Conservation (phyloP, 345 rosid species). For the Geranium rotundifolium region DNA sequence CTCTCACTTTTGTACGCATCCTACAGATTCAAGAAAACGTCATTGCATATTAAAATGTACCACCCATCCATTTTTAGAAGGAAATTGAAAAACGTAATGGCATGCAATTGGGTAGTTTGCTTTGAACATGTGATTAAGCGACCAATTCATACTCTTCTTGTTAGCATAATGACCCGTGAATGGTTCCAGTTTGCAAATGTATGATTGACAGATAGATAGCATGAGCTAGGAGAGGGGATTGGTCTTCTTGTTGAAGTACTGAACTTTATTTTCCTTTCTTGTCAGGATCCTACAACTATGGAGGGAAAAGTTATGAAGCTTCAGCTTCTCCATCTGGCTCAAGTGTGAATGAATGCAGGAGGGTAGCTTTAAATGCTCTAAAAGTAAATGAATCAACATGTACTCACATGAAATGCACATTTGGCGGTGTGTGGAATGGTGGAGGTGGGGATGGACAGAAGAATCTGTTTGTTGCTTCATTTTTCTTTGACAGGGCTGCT, state of each 20-base stretch:
- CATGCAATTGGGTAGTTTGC: neutral
- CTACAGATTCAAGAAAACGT: neutral
- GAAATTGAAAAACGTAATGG: neutral
- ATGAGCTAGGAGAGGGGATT: no score
- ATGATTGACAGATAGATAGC: no score
- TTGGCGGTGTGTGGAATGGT: constrained; percentile 96
- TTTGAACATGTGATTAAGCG: no score
- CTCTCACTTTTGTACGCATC: neutral
- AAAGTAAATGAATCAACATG: constrained; percentile 75
- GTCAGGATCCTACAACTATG: constrained; percentile 64
- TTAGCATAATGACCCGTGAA: no score
- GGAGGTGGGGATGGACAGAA: constrained; percentile 99
- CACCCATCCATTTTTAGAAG: neutral
- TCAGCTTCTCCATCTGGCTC: constrained; percentile 52
- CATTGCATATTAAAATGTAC: neutral
- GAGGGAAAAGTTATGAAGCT: constrained; percentile 50
- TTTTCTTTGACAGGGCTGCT: constrained; percentile 95
- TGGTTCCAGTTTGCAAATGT: no score
- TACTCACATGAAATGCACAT: constrained; percentile 82
- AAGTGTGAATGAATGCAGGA: constrained; percentile 62
- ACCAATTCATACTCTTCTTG: no score
- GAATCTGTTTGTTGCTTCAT: constrained; percentile 83
- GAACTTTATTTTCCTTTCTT: constrained; percentile 4
- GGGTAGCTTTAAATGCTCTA: constrained; percentile 60
- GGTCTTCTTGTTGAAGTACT: neutral